A percentile compares a stretch with the other conserved stretches of the same genome.
These are phyloP conservation scores for Zygnema cylindricum DNA, from an alignment of 139 green algal species.

Conservation along the genomic window DNA sequence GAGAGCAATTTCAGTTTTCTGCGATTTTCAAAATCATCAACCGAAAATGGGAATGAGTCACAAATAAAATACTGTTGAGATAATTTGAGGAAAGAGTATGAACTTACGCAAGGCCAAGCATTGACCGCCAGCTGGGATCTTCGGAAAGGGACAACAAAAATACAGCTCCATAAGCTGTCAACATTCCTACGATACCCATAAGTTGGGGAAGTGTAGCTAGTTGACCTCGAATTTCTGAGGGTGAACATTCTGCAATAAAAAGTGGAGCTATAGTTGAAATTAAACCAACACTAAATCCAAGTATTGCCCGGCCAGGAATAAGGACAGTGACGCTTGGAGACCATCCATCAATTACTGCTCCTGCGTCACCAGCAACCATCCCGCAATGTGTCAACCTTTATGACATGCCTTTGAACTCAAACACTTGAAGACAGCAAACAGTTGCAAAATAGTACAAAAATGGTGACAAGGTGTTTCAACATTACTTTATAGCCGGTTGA, in stretches of 20 bases:
- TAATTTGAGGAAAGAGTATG: too few species aligned
- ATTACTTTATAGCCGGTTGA: too few species aligned
- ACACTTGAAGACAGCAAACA: too few species aligned
- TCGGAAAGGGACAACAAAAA: slow-evolving; percentile 66
- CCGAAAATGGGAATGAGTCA: too few species aligned
- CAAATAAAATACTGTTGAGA: too few species aligned
- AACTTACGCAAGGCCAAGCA: slow-evolving; percentile 75
- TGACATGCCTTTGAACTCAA: too few species aligned
- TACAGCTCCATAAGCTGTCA: slow-evolving; percentile 74
- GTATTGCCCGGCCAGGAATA: slow-evolving; percentile 79
- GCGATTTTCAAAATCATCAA: too few species aligned
- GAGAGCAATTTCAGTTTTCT: too few species aligned
- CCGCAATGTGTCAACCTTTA: too few species aligned
- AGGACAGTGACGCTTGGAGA: slow-evolving; percentile 64
- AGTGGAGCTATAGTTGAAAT: slow-evolving; percentile 89
- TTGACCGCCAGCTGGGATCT: slow-evolving; percentile 75
- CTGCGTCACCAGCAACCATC: slow-evolving; percentile 6
- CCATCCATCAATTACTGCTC: slow-evolving; percentile 19
- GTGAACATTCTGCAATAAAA: slow-evolving; percentile 91
- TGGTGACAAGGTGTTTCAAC: too few species aligned
- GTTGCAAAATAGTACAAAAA: too few species aligned
- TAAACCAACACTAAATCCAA: slow-evolving; percentile 90
- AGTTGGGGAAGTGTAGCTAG: slow-evolving; percentile 80
- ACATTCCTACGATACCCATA: slow-evolving; percentile 74
- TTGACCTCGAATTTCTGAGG: slow-evolving; percentile 80